These are phyloP conservation scores for Striga asiatica DNA, from an alignment of 257 asterid species.

Conservation along the genomic window DNA sequence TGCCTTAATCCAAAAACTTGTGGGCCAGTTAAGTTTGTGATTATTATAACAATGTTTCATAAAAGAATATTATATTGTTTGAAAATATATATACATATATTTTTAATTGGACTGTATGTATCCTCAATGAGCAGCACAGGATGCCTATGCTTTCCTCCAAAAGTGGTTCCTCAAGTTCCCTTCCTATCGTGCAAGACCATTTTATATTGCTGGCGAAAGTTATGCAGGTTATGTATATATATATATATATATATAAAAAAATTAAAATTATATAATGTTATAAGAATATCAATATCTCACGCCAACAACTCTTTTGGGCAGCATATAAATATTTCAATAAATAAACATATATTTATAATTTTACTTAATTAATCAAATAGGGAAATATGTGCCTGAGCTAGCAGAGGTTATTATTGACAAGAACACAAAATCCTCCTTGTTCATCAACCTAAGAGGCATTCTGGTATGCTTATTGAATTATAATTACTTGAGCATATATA, in stretches of 20 bases:
- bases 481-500: background rate
- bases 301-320: too few species aligned
- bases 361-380: constrained; percentile 12
- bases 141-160: constrained; percentile 70
- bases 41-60: too few species aligned
- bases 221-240: constrained; percentile 46
- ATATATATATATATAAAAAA: background rate
- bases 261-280: background rate
- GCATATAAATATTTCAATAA: too few species aligned
- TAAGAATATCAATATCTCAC: too few species aligned
- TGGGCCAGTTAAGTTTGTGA: too few species aligned
- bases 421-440: constrained; percentile 47
- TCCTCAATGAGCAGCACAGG: constrained; percentile 45
- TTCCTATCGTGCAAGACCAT: constrained; percentile 36
- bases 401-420: constrained; percentile 69
- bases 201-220: constrained; percentile 88
- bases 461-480: constrained; percentile 56
- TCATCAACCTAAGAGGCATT: constrained; percentile 72
- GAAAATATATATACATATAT: too few species aligned
- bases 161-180: constrained; percentile 86
- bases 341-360: too few species aligned
- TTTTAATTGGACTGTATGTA: background rate
- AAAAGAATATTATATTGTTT: too few species aligned
- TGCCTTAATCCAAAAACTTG: too few species aligned
- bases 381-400: constrained; percentile 80